These are phyloP conservation scores for Sphagnum tenellum DNA, from an alignment of 225 moss, liverwort and hornwort genomes.

Conservation along the genomic window DNA sequence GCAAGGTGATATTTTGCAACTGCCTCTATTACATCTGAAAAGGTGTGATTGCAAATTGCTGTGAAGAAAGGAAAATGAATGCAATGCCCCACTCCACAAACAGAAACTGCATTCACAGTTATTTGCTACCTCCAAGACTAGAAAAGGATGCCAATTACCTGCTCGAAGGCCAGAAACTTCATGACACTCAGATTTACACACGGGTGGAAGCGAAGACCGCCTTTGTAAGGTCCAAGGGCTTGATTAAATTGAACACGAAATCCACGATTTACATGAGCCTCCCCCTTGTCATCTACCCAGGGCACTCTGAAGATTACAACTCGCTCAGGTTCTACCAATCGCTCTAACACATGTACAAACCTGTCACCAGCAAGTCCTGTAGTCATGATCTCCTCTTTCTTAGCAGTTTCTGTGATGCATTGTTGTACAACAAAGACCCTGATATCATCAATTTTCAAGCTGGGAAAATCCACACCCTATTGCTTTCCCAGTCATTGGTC, in stretches of 20 bases:
- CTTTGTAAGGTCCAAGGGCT: conserved; percentile 54
- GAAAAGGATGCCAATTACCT: conserved; percentile 17
- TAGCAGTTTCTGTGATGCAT: too few species aligned
- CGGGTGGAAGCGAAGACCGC: conserved; percentile 51
- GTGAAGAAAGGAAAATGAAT: too few species aligned
- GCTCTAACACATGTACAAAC: conserved; percentile 46
- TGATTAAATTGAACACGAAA: conserved; percentile 58
- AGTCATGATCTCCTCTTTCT: too few species aligned
- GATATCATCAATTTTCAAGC: too few species aligned
- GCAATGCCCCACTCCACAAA: too few species aligned
- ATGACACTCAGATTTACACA: conserved; percentile 48
- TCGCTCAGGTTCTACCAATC: conserved; percentile 52
- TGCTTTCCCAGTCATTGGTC: too few species aligned
- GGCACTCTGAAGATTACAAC: conserved; percentile 57
- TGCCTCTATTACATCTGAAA: too few species aligned
- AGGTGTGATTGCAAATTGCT: too few species aligned
- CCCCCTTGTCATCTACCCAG: conserved; percentile 63
- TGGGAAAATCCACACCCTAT: too few species aligned
- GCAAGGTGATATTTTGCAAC: too few species aligned
- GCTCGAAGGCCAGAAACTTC: conserved; percentile 58
- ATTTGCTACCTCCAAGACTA: background rate
- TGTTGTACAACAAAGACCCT: too few species aligned
- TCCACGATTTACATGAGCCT: conserved; percentile 54
- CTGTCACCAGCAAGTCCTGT: conserved; percentile 8
- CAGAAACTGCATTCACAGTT: too few species aligned